Evolutionary conservation across 176 grass and related monocot genomes (phyloP).

Genomic region (Tillandsia leiboldiana): DNA sequence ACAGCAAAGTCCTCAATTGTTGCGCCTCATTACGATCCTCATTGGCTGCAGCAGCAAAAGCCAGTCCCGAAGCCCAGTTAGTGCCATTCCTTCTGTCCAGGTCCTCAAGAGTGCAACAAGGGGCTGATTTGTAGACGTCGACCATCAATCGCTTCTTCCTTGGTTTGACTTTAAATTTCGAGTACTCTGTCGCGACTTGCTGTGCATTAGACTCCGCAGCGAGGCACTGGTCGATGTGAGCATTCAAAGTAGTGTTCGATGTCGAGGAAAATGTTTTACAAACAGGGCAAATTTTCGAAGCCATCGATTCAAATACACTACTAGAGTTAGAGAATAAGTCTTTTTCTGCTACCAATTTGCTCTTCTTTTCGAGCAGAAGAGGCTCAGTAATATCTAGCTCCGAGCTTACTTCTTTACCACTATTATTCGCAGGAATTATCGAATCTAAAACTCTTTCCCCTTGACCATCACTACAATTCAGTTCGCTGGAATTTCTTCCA

Average conservation of each 20-base stretch:
- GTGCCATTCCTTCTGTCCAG: constrained; percentile 87
- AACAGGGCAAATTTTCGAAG: constrained; percentile 89
- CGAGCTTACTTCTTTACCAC: constrained; percentile 29
- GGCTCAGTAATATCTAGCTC: constrained; percentile 21
- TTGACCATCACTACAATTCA: constrained; percentile 18
- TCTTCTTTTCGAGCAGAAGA: constrained; percentile 46
- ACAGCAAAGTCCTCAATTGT: constrained; percentile 26
- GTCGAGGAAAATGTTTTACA: constrained; percentile 87
- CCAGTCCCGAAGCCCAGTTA: constrained; percentile 55
- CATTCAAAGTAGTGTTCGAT: constrained; percentile 94
- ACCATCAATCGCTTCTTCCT: constrained; percentile 78
- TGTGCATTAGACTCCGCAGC: constrained; percentile 54
- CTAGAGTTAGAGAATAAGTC: constrained; percentile 52
- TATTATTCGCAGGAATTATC: constrained; percentile 34
- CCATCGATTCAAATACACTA: constrained; percentile 56
- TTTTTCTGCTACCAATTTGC: constrained; percentile 49
- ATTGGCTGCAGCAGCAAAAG: constrained; percentile 19
- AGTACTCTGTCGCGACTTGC: constrained; percentile 25
- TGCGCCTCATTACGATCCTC: constrained; percentile 23
- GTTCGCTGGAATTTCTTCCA: constrained; percentile 21
- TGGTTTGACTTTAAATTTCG: constrained; percentile 63
- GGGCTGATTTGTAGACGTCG: constrained; percentile 68
- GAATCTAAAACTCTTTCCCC: constrained; percentile 10
- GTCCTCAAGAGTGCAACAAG: constrained; percentile 69
- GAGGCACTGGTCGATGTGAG: constrained; percentile 91